Percentiles rank a stretch among this genome's conserved stretches.
phyloP scores from a whole-genome alignment of 192 early-diverging fungal species.

The Coemansia sp. region DNA sequence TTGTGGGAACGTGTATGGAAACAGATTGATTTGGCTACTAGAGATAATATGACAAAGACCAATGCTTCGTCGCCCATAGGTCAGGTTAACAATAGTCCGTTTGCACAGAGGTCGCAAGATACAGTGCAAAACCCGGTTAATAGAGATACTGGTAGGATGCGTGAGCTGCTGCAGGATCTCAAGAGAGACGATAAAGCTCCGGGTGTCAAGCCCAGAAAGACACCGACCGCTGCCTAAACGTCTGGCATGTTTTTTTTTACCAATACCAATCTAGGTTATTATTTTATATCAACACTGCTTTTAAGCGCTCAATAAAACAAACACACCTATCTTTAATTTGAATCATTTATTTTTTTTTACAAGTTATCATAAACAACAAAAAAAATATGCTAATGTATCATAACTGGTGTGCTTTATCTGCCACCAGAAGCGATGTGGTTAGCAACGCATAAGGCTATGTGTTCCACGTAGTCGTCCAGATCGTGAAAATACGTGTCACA shows the following conservation, averaged over 20 bases:
- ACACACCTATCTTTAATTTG: not conserved
- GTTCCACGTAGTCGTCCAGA: not conserved
- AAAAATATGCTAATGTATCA: too few relatives aligned
- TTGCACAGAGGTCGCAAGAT: conserved; percentile 36
- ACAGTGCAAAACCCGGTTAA: not conserved
- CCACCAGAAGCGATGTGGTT: not conserved
- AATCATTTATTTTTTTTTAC: too few relatives aligned
- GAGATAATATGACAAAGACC: conserved; percentile 12
- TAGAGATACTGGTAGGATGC: conserved; percentile 69
- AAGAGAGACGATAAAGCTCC: conserved; percentile 68
- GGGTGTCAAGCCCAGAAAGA: conserved; percentile 54
- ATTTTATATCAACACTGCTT: too few relatives aligned
- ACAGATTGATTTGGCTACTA: conserved; percentile 63
- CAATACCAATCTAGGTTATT: too few relatives aligned
- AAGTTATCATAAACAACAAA: too few relatives aligned
- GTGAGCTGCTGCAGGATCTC: conserved; percentile 68
- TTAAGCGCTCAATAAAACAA: too few relatives aligned
- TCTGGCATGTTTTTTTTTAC: not conserved
- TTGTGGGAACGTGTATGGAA: conserved; percentile 74
- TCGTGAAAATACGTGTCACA: not conserved
- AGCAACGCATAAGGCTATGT: not conserved
- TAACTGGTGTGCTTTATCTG: not conserved
- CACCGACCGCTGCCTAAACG: conserved; percentile 9
- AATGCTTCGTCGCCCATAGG: not conserved
- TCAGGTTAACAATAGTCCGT: conserved; percentile 14